phyloP scores from a whole-genome alignment of 208 protist species.

The Crithidia bombi region DNA sequence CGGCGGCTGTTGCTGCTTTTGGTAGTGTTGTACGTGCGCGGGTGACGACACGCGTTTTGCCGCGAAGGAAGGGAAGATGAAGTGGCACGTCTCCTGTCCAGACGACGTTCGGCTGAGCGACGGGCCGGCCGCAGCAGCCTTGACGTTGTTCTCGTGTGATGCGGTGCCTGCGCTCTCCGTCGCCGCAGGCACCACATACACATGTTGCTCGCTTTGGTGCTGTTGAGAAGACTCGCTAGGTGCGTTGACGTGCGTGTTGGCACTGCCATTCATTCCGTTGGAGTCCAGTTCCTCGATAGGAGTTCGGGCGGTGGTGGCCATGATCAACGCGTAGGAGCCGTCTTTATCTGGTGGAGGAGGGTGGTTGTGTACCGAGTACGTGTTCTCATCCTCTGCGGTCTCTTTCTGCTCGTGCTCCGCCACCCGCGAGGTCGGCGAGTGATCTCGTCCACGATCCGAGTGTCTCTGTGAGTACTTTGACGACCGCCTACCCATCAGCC shows the following conservation, averaged over 20 bases:
- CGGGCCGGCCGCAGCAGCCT: neutral
- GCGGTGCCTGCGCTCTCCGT: neutral
- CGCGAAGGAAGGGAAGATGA: neutral
- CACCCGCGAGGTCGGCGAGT: neutral
- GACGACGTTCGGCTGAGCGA: neutral
- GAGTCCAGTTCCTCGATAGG: neutral
- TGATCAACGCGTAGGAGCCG: neutral
- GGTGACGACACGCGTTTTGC: neutral
- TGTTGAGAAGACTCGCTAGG: neutral
- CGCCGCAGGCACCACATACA: neutral
- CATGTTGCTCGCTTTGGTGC: neutral
- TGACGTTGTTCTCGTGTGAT: neutral
- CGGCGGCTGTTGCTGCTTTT: conserved; percentile 1
- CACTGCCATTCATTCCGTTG: neutral
- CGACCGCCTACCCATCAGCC: neutral
- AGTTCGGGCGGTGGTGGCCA: neutral
- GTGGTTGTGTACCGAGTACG: neutral
- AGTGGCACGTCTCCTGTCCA: neutral
- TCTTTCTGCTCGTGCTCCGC: neutral
- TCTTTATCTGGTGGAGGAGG: neutral
- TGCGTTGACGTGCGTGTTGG: neutral
- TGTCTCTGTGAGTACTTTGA: neutral
- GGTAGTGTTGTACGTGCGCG: neutral
- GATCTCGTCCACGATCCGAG: neutral
- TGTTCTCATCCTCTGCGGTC: neutral